Conservation (phyloP, 2,329 filamentous ascomycete species). For the Claviceps quebecensis region DNA sequence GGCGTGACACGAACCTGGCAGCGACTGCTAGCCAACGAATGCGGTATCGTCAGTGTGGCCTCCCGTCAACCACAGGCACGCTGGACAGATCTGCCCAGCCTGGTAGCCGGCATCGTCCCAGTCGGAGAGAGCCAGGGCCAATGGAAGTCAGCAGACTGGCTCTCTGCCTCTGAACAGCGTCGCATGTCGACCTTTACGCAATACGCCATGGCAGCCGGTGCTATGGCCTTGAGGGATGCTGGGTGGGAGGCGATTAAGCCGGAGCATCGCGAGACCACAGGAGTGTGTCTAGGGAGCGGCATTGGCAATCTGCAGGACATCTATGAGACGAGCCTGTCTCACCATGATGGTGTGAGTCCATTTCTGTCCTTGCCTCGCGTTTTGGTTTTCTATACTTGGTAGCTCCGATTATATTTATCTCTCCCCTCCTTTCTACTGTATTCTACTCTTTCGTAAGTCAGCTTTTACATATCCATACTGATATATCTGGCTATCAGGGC, state of each 20-base stretch:
- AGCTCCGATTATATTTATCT: not conserved
- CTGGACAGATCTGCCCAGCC: slow-evolving; percentile 67
- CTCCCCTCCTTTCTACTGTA: not conserved
- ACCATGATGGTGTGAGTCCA: slow-evolving; percentile 50
- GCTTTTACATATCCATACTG: too few species aligned
- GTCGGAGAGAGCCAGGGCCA: slow-evolving; percentile 23
- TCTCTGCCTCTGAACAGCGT: slow-evolving; percentile 41
- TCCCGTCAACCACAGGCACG: slow-evolving; percentile 37
- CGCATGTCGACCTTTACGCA: slow-evolving; percentile 88
- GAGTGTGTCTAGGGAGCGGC: slow-evolving; percentile 86
- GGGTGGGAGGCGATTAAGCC: slow-evolving; percentile 52
- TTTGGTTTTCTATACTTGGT: not conserved
- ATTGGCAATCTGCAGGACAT: slow-evolving; percentile 91
- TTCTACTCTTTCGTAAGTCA: too few species aligned
- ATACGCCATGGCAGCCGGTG: slow-evolving; percentile 74
- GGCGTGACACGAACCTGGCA: slow-evolving; percentile 68
- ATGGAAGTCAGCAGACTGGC: slow-evolving; percentile 42
- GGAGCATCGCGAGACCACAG: slow-evolving; percentile 60
- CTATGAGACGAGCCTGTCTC: slow-evolving; percentile 68
- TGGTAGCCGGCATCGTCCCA: slow-evolving; percentile 73
- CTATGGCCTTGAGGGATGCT: slow-evolving; percentile 76
- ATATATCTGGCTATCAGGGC: slow-evolving; percentile 39
- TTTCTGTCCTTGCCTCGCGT: not conserved
- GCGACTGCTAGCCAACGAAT: slow-evolving; percentile 64
- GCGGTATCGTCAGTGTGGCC: slow-evolving; percentile 64